Conservation (phyloP, 2,329 filamentous ascomycete genomes). For the Fusarium sp. region DNA sequence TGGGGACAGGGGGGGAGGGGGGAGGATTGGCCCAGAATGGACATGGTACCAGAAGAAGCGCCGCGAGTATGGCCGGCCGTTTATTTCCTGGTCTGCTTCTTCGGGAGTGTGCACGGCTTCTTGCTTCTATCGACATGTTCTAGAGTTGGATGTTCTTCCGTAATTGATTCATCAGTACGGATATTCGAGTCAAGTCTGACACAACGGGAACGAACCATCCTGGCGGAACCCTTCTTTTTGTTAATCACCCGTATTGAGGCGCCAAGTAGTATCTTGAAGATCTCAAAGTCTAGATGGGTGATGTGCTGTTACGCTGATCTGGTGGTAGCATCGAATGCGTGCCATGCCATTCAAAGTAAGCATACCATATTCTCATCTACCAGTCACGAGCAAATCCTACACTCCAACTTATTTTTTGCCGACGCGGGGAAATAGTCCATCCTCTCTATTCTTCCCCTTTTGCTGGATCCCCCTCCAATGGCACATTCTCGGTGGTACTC, state of each 20-base stretch:
- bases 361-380: background rate
- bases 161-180: background rate
- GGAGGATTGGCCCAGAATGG: background rate
- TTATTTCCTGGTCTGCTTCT: slow-evolving; percentile 14
- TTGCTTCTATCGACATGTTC: slow-evolving; percentile 15
- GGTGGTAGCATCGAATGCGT: background rate
- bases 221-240: background rate
- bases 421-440: slow-evolving; percentile 36
- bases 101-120: slow-evolving; percentile 1
- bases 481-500: slow-evolving; percentile 52
- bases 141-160: slow-evolving; percentile 5
- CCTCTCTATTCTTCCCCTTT: background rate
- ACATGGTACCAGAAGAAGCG: slow-evolving; percentile 48
- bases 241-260: too few relatives aligned
- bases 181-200: slow-evolving; percentile 1
- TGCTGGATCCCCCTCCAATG: slow-evolving; percentile 42
- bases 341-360: slow-evolving; percentile 1
- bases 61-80: slow-evolving; percentile 51
- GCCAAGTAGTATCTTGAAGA: background rate
- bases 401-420: slow-evolving; percentile 19
- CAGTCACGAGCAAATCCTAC: slow-evolving; percentile 13
- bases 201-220: slow-evolving; percentile 23
- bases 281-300: background rate
- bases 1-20: background rate
- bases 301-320: background rate